phyloP scores from a whole-genome alignment of 2,329 filamentous ascomycete species.

The Paraconiothyrium brasiliense region DNA sequence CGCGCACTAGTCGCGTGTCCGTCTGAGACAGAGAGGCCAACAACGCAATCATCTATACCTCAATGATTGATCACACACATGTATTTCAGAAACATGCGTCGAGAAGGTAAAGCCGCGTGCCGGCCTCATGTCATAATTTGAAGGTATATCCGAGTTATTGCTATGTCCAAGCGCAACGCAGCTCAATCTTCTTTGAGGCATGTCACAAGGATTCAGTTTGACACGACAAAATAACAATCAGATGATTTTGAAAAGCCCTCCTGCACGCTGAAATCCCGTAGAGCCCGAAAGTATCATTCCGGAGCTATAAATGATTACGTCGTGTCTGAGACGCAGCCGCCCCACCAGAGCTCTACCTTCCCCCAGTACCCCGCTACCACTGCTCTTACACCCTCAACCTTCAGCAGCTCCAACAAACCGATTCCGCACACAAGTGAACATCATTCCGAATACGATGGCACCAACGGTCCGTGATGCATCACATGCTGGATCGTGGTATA shows the following conservation, averaged over 20 bases:
- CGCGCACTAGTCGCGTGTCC: conserved; percentile 12
- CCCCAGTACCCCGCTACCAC: conserved; percentile 12
- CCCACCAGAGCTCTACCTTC: conserved; percentile 27
- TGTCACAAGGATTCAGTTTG: no score
- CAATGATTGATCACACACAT: background rate
- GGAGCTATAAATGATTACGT: background rate
- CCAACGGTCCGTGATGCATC: conserved; percentile 62
- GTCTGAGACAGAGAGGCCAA: background rate
- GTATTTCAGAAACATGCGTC: background rate
- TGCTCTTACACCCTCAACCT: conserved; percentile 11
- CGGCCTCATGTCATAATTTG: no score
- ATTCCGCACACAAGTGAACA: conserved; percentile 4
- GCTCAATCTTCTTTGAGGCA: background rate
- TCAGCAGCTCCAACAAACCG: background rate
- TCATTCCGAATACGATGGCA: conserved; percentile 16
- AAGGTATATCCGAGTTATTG: no score
- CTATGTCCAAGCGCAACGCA: background rate
- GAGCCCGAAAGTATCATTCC: background rate
- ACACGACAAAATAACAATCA: background rate
- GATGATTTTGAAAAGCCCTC: background rate
- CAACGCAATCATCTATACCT: background rate
- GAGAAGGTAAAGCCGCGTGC: no score
- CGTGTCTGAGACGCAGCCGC: conserved; percentile 13
- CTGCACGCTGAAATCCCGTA: background rate
- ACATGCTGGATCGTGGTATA: conserved; percentile 92